Base-by-base conservation (phyloP, 805 yeast genomes). In the Pichia scutulata region DNA sequence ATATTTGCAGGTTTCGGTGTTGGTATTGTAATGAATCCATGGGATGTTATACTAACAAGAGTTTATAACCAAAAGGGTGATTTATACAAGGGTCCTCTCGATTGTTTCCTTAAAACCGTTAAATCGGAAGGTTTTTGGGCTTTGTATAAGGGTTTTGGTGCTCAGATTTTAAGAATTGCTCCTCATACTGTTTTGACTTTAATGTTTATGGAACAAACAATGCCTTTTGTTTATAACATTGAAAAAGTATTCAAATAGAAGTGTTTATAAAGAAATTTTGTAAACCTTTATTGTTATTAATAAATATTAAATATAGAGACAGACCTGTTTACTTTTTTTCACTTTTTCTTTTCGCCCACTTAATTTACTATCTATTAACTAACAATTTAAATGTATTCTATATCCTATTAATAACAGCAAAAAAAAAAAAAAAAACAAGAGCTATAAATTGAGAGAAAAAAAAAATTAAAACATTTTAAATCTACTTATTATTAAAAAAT, bases 171-270 rank as follows among this genome's bases (percentile, higher is more conserved):
- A 65, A 80, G 99, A 70, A 83, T 92, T 51, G 97, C 93, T 1
- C 99, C 99, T 14, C 99, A 93, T 65, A 90, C 98, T 1, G 82
- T 93, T 47, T 71, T 87, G 60, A 86, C 95, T 25, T 76, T 93
- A 66, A 89, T 89, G 58, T 89, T 93, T 63, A 89, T 92, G 97
- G 99, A 93, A 70, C 96, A 88, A 64, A 85, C 96, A 12, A 84
- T 88, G 88, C 81, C 82, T 57, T 67, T 81, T 50, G 70, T 75
- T 57, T 68, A 67, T 50, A 61, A 56, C 48, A 59, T 72, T 18
- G 82, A 77, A 59, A 69, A 41, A 3, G 43, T 16, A 45, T 22
- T 49, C n/a, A 42, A 37, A 7, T 26, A 23, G 18, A n/a, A 14
- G 5, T 36, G 21, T 12, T 13, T 30, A 30, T 7, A 12, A 16